Evolutionary conservation across 306 rosid species (phyloP).

Genomic region (Quercus alba): DNA sequence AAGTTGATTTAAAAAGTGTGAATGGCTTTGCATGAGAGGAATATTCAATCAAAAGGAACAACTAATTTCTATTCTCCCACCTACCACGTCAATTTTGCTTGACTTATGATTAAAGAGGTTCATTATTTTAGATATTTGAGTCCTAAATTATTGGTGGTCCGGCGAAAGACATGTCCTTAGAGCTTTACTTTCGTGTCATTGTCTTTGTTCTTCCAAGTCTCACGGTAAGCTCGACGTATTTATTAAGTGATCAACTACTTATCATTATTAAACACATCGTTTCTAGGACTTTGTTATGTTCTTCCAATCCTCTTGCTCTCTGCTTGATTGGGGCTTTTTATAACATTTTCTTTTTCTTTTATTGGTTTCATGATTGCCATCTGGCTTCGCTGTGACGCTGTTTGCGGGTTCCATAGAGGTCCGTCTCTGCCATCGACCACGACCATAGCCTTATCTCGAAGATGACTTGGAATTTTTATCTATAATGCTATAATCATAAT

Average conservation of each 20-base stretch:
- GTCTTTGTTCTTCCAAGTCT: slow-evolving; percentile 20
- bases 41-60: background rate
- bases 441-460: background rate
- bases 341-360: background rate
- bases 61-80: slow-evolving; percentile 4
- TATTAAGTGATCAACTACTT: background rate
- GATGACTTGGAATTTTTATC: background rate
- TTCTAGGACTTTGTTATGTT: background rate
- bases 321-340: background rate
- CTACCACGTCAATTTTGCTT: slow-evolving; percentile 12
- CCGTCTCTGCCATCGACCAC: background rate
- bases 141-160: slow-evolving; percentile 44
- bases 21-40: background rate
- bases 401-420: background rate
- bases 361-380: background rate
- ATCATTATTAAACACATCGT: slow-evolving; percentile 1
- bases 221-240: background rate
- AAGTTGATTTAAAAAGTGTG: background rate
- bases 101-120: background rate
- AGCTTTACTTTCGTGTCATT: slow-evolving; percentile 13
- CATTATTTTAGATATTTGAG: slow-evolving; percentile 29
- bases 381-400: background rate
- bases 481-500: background rate
- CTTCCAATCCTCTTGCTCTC: background rate
- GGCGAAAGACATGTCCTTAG: slow-evolving; percentile 3